These are phyloP conservation scores for Clitoria ternatea DNA, from an alignment of 306 rosid species.

Conservation along the genomic window DNA sequence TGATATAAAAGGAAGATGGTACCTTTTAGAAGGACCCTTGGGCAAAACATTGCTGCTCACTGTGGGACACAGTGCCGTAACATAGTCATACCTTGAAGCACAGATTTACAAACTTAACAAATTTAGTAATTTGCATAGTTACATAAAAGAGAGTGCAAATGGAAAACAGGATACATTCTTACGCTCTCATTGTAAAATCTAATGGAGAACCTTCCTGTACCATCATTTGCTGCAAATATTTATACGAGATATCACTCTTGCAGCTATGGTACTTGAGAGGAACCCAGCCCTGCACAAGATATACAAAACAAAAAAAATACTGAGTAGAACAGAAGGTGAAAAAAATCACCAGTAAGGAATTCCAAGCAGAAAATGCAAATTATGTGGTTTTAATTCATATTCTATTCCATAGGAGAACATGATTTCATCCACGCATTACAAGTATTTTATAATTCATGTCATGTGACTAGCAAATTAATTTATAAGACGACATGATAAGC, in stretches of 20 bases:
- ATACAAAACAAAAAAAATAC: neutral
- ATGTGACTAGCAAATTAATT: neutral
- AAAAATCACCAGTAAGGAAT: neutral
- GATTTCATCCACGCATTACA: neutral
- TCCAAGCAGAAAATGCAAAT: neutral
- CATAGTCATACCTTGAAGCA: constrained; percentile 64
- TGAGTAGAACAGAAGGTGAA: neutral
- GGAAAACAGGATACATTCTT: constrained; percentile 26
- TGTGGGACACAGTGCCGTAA: constrained; percentile 70
- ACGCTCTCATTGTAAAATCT: constrained; percentile 73
- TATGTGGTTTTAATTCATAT: neutral
- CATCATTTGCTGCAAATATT: constrained; percentile 66
- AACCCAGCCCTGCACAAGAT: constrained; percentile 61
- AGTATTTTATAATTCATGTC: neutral
- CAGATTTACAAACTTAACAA: constrained; percentile 20
- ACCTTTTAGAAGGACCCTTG: constrained; percentile 69
- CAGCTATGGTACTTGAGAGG: constrained; percentile 80
- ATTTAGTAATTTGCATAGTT: neutral
- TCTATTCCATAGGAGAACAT: neutral
- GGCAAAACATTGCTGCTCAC: constrained; percentile 35
- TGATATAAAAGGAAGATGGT: constrained; percentile 6
- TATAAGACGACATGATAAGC: neutral
- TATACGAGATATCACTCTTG: constrained; percentile 63
- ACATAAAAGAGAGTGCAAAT: neutral
- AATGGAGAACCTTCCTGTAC: constrained; percentile 53